A percentile compares a stretch with the other conserved stretches of the same genome.
phyloP scores from a whole-genome alignment of 2,329 filamentous ascomycete species.

The Diplodia intermedia region DNA sequence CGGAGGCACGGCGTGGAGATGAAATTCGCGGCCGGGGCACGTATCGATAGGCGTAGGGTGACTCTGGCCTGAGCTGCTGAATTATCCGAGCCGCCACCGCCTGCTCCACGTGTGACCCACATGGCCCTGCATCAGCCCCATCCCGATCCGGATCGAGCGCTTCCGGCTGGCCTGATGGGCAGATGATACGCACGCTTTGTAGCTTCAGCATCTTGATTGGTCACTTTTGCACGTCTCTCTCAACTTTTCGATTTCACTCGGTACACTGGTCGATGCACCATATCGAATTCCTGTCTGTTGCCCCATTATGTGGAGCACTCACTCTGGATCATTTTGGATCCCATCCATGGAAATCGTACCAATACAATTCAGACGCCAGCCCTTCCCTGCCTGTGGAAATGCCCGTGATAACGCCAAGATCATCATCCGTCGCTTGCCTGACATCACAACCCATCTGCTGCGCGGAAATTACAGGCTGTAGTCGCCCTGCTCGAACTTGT shows the following conservation, averaged over 20 bases:
- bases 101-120: constrained; percentile 28
- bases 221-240: background rate
- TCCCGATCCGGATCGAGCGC: background rate
- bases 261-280: background rate
- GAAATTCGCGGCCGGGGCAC: constrained; percentile 13
- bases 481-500: constrained; percentile 68
- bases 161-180: constrained; percentile 22
- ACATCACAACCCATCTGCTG: background rate
- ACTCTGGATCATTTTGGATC: background rate
- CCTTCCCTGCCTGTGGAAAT: constrained; percentile 3
- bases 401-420: background rate
- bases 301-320: background rate
- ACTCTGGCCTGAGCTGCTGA: constrained; percentile 27
- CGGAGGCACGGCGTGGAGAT: constrained; percentile 19
- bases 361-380: constrained; percentile 9
- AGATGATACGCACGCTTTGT: background rate
- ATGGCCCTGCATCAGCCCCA: constrained; percentile 13
- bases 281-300: background rate
- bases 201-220: background rate
- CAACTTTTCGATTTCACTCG: background rate
- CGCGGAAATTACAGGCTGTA: constrained; percentile 4
- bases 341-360: background rate
- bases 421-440: background rate
- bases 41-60: constrained; percentile 27
- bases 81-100: constrained; percentile 16